Percentiles rank a stretch among this genome's conserved stretches.
Evolutionary conservation across 2,329 filamentous ascomycete species (phyloP).

Genomic region (Monilinia fructigena): DNA sequence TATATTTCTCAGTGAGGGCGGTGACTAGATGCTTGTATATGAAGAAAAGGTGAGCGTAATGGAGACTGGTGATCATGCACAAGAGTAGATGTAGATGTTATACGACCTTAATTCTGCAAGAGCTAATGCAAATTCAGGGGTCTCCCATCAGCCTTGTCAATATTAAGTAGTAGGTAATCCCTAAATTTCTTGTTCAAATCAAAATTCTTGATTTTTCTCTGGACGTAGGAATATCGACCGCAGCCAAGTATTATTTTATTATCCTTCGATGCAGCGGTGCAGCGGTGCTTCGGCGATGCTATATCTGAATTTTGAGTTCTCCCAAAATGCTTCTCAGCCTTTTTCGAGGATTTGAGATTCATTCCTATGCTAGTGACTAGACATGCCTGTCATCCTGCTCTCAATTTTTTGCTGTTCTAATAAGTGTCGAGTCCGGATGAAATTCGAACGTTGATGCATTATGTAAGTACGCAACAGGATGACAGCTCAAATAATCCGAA

Average conservation of each 20-base stretch:
- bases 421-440: background rate
- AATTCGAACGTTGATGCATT: background rate
- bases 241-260: background rate
- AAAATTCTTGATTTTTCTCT: background rate
- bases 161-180: background rate
- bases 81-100: slow-evolving; percentile 1
- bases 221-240: background rate
- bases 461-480: background rate
- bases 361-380: background rate
- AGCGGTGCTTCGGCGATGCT: no score
- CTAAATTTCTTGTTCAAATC: background rate
- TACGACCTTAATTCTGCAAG: background rate
- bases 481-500: slow-evolving; percentile 4
- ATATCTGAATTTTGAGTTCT: background rate
- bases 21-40: background rate
- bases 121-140: slow-evolving; percentile 19
- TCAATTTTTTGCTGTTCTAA: background rate
- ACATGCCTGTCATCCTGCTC: background rate
- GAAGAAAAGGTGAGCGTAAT: background rate
- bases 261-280: background rate
- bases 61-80: slow-evolving; percentile 4
- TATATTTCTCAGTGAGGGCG: background rate
- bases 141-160: slow-evolving; percentile 21
- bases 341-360: background rate
- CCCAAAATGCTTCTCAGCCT: background rate